phyloP scores from a whole-genome alignment of 306 rosid genomes.

The Trifolium dubium region DNA sequence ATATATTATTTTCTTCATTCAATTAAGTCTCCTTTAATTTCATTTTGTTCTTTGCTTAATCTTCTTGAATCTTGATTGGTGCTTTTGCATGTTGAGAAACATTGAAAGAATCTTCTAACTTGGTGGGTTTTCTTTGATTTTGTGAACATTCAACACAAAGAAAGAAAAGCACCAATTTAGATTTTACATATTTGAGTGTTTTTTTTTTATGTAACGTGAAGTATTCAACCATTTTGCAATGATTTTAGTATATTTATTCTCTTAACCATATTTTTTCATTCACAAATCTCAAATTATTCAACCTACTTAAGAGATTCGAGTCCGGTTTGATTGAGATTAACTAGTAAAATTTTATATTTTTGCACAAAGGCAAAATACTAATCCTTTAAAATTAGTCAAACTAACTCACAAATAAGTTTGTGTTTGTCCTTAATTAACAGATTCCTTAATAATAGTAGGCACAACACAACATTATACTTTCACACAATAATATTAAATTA shows the following conservation, averaged over 20 bases:
- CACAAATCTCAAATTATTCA: no score
- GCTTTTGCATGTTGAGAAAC: constrained; percentile 24
- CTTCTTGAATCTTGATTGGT: constrained; percentile 13
- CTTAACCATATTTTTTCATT: no score
- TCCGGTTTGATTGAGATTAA: no score
- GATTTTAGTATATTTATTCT: no score
- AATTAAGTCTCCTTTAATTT: background rate
- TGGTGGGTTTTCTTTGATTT: constrained; percentile 30
- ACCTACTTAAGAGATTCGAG: no score
- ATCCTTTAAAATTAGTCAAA: background rate
- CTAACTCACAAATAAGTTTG: background rate
- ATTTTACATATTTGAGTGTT: background rate
- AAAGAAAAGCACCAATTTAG: constrained; percentile 13
- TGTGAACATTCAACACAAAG: constrained; percentile 25
- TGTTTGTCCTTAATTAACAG: constrained; percentile 6
- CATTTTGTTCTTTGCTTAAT: background rate
- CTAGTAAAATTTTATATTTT: background rate
- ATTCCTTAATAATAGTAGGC: background rate
- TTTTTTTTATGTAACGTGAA: no score
- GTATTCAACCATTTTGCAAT: no score
- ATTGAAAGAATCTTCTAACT: constrained; percentile 15
- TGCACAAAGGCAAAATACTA: background rate
- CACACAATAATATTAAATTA: background rate
- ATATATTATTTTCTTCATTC: constrained; percentile 25
- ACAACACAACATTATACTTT: background rate